Evolutionary conservation across 345 rosid species (phyloP).

Genomic region (Conringia planisiliqua): DNA sequence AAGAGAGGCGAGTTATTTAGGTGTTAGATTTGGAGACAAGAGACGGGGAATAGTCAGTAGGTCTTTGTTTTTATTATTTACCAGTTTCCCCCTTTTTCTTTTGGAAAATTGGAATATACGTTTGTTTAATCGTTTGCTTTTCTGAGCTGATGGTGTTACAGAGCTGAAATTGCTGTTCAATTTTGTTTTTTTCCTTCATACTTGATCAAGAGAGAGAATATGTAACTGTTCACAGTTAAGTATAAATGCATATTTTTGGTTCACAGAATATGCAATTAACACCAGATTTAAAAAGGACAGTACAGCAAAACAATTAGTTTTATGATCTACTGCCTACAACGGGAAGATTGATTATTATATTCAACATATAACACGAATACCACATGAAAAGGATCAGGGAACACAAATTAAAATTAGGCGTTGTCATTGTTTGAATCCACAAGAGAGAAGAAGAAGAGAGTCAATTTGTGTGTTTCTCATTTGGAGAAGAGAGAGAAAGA

Average conservation of each 20-base stretch:
- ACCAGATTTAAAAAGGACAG: background rate
- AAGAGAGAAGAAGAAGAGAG: constrained; percentile 8
- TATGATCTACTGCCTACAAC: background rate
- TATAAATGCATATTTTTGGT: background rate
- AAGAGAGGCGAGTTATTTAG: constrained; percentile 25
- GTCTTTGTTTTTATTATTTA: constrained; percentile 25
- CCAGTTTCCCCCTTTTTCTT: background rate
- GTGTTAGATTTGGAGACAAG: constrained; percentile 24
- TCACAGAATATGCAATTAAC: background rate
- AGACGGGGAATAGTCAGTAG: constrained; percentile 16
- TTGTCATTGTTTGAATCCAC: constrained; percentile 18
- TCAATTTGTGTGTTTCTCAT: constrained; percentile 5
- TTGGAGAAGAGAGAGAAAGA: constrained; percentile 31
- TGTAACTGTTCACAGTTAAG: background rate
- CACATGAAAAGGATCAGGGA: background rate
- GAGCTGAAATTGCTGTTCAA: background rate
- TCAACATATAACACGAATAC: background rate
- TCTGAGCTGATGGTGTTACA: background rate
- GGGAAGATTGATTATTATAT: constrained; percentile 13
- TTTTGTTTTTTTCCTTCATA: background rate
- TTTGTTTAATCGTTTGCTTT: constrained; percentile 23
- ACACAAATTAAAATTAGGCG: background rate
- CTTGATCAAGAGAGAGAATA: background rate
- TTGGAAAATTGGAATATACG: constrained; percentile 22
- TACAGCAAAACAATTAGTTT: background rate